These are phyloP conservation scores for Quercus bicolor DNA, from an alignment of 306 rosid species.

Conservation along the genomic window DNA sequence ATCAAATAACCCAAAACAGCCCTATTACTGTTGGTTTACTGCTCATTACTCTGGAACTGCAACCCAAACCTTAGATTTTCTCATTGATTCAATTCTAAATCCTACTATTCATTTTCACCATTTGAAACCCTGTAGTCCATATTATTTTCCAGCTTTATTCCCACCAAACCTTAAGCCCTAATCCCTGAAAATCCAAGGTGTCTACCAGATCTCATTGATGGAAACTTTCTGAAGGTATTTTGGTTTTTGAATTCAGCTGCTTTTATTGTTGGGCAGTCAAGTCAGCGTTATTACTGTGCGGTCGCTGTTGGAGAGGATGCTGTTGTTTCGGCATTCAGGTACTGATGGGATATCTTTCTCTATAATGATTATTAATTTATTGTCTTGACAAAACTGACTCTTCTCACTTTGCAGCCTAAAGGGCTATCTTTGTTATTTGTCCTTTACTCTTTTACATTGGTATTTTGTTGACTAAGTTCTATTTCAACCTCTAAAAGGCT, in stretches of 20 bases:
- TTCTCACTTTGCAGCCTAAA: not conserved
- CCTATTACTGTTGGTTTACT: no score
- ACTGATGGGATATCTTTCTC: slow-evolving; percentile 19
- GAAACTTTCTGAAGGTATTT: slow-evolving; percentile 79
- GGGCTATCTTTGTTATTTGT: slow-evolving; percentile 1
- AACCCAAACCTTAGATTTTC: no score
- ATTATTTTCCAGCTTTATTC: no score
- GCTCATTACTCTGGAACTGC: no score
- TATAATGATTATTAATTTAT: not conserved
- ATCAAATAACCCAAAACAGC: no score
- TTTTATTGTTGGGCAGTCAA: slow-evolving; percentile 99
- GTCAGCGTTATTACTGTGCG: slow-evolving; percentile 87
- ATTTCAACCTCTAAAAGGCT: slow-evolving; percentile 48
- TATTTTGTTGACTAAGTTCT: slow-evolving; percentile 26
- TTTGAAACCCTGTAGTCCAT: no score
- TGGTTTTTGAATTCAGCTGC: slow-evolving; percentile 99
- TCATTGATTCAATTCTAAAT: no score
- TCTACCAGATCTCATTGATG: slow-evolving; percentile 10
- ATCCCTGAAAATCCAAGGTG: no score
- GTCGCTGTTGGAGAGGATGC: slow-evolving; percentile 92
- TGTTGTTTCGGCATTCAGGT: slow-evolving; percentile 98
- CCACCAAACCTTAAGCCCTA: no score
- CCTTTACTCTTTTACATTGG: not conserved
- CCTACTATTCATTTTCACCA: no score
- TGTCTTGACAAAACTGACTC: slow-evolving; percentile 3